phyloP scores from a whole-genome alignment of 1,284 basidiomycete species.

The Ustilago loliicola region DNA sequence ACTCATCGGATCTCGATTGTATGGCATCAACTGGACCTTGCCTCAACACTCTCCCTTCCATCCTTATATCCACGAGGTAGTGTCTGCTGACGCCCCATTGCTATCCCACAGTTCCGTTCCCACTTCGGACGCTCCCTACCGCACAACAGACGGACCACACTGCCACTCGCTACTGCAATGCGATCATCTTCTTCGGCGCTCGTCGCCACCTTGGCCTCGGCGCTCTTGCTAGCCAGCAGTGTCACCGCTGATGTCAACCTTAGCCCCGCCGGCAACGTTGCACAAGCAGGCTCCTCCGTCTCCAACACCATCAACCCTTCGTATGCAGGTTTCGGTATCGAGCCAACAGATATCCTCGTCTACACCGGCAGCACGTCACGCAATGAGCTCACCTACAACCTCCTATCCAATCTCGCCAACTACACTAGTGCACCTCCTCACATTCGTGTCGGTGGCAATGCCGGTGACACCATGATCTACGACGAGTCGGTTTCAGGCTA shows the following conservation, averaged over 20 bases:
- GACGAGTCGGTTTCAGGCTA: constrained; percentile 25
- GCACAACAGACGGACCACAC: not conserved
- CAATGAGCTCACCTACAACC: constrained; percentile 56
- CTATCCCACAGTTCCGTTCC: not conserved
- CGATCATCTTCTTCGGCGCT: constrained; percentile 33
- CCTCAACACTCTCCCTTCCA: not conserved
- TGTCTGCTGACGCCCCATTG: not conserved
- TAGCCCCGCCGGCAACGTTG: constrained; percentile 24
- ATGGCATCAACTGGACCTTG: not conserved
- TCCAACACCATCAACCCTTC: constrained; percentile 55
- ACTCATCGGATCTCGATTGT: not conserved
- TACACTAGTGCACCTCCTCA: constrained; percentile 59
- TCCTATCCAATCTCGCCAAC: constrained; percentile 56
- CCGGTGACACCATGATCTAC: constrained; percentile 58
- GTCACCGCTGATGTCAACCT: constrained; percentile 30
- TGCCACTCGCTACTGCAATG: constrained; percentile 10
- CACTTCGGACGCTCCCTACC: not conserved
- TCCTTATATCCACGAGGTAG: not conserved
- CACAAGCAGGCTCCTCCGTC: constrained; percentile 35
- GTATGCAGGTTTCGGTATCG: constrained; percentile 61
- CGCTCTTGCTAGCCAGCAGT: constrained; percentile 20
- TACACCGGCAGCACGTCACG: constrained; percentile 47
- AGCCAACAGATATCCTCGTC: constrained; percentile 54
- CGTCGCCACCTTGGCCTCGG: constrained; percentile 36
- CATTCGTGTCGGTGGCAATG: constrained; percentile 58